Conservation (phyloP, 768 basidiomycete genomes). For the Psilocybe azurescens region DNA sequence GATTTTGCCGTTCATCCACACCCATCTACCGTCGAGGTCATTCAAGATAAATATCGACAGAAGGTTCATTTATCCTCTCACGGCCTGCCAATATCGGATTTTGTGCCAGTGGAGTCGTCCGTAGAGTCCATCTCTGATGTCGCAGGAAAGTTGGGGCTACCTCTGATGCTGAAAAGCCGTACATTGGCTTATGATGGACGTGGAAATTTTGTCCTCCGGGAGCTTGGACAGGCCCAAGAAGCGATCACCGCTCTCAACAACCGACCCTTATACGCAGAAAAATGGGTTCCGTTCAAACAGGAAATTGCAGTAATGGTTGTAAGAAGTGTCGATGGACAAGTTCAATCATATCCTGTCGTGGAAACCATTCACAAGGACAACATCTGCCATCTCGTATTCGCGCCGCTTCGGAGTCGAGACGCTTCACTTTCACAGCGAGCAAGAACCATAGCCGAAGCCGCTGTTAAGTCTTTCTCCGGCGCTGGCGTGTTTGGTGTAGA, state of each 20-base stretch:
- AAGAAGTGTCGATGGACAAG: constrained; percentile 72
- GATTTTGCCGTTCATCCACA: constrained; percentile 69
- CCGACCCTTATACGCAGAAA: constrained; percentile 89
- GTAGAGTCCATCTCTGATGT: constrained; percentile 57
- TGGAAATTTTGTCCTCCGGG: constrained; percentile 83
- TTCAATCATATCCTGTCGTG: constrained; percentile 86
- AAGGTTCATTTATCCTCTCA: constrained; percentile 76
- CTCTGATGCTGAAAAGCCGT: constrained; percentile 95
- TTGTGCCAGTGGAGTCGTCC: constrained; percentile 60
- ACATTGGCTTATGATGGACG: constrained; percentile 96
- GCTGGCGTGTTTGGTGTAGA: constrained; percentile 98
- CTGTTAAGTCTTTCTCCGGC: constrained; percentile 78
- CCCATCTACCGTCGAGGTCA: constrained; percentile 80
- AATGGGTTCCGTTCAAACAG: constrained; percentile 86
- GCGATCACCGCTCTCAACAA: constrained; percentile 60
- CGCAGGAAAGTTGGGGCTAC: constrained; percentile 70
- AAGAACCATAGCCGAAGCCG: constrained; percentile 75
- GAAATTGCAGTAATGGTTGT: constrained; percentile 99
- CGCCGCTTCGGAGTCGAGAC: constrained; percentile 74
- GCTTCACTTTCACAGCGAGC: constrained; percentile 62
- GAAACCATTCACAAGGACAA: constrained; percentile 96
- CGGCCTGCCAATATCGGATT: constrained; percentile 63
- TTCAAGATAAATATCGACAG: constrained; percentile 87
- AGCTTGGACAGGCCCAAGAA: constrained; percentile 53
- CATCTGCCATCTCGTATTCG: constrained; percentile 92